Evolutionary conservation across 2,329 filamentous ascomycete species (phyloP), one percentile per base, ranked within the genome.

Genomic region (Anisogramma anomala): DNA sequence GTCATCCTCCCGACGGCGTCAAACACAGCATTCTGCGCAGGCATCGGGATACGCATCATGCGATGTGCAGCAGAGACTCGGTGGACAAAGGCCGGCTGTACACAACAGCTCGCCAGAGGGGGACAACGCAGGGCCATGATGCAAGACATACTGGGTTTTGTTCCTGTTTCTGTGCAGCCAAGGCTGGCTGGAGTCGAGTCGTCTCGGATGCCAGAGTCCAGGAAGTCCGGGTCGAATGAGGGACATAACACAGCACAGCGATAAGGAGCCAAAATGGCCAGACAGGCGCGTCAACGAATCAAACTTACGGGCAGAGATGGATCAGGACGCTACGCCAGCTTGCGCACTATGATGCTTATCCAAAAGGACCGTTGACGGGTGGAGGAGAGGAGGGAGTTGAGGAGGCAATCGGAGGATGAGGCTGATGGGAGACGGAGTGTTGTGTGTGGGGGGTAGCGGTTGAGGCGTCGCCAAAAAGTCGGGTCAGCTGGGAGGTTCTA

Each of bases 91-190:
- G 26, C 19, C 36, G 19, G 26, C 32, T 27, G 40, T 33, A 36
- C 28, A 43, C 36, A 25, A 22, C n/a, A 43, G 32, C 18, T 18
- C 32, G 38, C 33, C 36, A 32, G 31, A 22, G 39, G 33, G 32
- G 33, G 43, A 46, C 23, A 39, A 40, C 39, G 37, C 40, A 33
- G n/a, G 31, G 26, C 32, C 36, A 43, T 15, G 34, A 30, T 18
- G 18, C 18, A 22, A 30, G 39, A 14, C 15, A 22, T 10, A 36
- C n/a, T n/a, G n/a, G n/a, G n/a, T n/a, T n/a, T n/a, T n/a, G n/a
- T n/a, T n/a, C n/a, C n/a, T n/a, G n/a, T n/a, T n/a, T n/a, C n/a
- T n/a, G n/a, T n/a, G n/a, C n/a, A n/a, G n/a, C n/a, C n/a, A n/a
- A n/a, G n/a, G n/a, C n/a, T n/a, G n/a, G n/a, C n/a, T n/a, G n/a